A percentile compares a stretch with the other conserved stretches of the same genome.
phyloP scores from a whole-genome alignment of 805 yeast species.

The Saccharomycopsis selenospora region DNA sequence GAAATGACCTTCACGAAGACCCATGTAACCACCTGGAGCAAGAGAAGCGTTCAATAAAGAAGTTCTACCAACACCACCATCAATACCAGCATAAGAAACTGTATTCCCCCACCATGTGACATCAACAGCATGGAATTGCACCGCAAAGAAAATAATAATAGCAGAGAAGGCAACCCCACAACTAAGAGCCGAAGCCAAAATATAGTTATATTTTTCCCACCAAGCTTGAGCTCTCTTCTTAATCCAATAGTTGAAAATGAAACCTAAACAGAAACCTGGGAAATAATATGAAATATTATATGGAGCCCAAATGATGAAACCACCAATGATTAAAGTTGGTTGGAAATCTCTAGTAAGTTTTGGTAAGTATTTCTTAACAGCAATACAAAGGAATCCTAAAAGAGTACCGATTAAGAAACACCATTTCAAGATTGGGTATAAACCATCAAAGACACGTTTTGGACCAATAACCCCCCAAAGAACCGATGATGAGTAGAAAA shows the following conservation, averaged over 20 bases:
- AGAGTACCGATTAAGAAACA: slow-evolving; percentile 53
- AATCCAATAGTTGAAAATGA: slow-evolving; percentile 43
- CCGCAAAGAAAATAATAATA: slow-evolving; percentile 44
- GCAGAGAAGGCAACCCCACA: slow-evolving; percentile 62
- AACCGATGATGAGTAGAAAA: slow-evolving; percentile 45
- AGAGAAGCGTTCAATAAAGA: slow-evolving; percentile 21
- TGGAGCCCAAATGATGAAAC: slow-evolving; percentile 46
- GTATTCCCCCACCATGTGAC: slow-evolving; percentile 65
- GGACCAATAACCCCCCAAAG: slow-evolving; percentile 55
- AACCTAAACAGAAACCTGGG: slow-evolving; percentile 28
- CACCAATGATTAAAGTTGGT: slow-evolving; percentile 46
- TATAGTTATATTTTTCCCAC: slow-evolving; percentile 48
- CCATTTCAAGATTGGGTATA: slow-evolving; percentile 58
- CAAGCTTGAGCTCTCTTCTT: slow-evolving; percentile 42
- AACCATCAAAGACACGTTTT: slow-evolving; percentile 44
- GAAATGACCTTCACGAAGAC: slow-evolving; percentile 21
- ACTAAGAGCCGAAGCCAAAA: slow-evolving; percentile 48
- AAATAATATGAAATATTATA: slow-evolving; percentile 37
- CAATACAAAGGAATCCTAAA: slow-evolving; percentile 28
- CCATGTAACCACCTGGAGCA: slow-evolving; percentile 34
- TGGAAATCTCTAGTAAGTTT: slow-evolving; percentile 34
- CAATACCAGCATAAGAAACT: slow-evolving; percentile 32
- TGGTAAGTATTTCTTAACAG: slow-evolving; percentile 25
- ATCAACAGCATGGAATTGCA: slow-evolving; percentile 35
- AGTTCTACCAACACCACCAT: slow-evolving; percentile 29